A percentile compares a stretch with the other conserved stretches of the same genome.
Evolutionary conservation across 352 stramenopile species (phyloP).

Genomic region (Globisporangium camurandrum): DNA sequence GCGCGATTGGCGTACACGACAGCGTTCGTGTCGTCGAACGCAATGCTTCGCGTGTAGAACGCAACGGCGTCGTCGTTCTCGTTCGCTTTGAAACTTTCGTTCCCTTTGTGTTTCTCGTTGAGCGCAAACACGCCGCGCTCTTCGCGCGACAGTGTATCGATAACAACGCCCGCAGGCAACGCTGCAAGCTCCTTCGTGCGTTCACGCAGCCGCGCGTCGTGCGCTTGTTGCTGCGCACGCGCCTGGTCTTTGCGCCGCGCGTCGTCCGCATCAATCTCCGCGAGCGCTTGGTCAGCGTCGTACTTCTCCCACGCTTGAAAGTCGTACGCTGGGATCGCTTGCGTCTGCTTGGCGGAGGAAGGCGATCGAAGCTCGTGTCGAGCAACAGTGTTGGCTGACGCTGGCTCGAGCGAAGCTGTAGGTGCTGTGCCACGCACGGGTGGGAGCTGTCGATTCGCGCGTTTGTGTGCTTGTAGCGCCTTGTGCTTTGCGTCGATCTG

Average conservation of each 20-base stretch:
- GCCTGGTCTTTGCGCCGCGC: slow-evolving; percentile 27
- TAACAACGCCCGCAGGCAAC: slow-evolving; percentile 46
- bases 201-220: slow-evolving; percentile 27
- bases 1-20: slow-evolving; percentile 86
- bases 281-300: slow-evolving; percentile 75
- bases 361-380: too few species aligned
- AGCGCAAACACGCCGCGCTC: slow-evolving; percentile 51
- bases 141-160: slow-evolving; percentile 38
- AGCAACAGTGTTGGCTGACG: slow-evolving; percentile 6
- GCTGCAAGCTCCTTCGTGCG: slow-evolving; percentile 50
- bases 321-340: slow-evolving; percentile 80
- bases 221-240: slow-evolving; percentile 21
- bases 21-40: slow-evolving; percentile 66
- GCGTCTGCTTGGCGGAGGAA: too few species aligned
- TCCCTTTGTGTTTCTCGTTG: slow-evolving; percentile 91
- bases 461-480: slow-evolving; percentile 27
- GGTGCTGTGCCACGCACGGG: slow-evolving; percentile 41
- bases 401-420: not conserved
- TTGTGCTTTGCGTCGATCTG: slow-evolving; percentile 52
- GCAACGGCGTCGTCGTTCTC: slow-evolving; percentile 82
- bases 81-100: slow-evolving; percentile 85
- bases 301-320: slow-evolving; percentile 91
- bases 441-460: slow-evolving; percentile 14
- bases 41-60: slow-evolving; percentile 87
- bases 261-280: slow-evolving; percentile 60